Conservation (phyloP, 163 green algal species). For the Scenedesmus sp. region DNA sequence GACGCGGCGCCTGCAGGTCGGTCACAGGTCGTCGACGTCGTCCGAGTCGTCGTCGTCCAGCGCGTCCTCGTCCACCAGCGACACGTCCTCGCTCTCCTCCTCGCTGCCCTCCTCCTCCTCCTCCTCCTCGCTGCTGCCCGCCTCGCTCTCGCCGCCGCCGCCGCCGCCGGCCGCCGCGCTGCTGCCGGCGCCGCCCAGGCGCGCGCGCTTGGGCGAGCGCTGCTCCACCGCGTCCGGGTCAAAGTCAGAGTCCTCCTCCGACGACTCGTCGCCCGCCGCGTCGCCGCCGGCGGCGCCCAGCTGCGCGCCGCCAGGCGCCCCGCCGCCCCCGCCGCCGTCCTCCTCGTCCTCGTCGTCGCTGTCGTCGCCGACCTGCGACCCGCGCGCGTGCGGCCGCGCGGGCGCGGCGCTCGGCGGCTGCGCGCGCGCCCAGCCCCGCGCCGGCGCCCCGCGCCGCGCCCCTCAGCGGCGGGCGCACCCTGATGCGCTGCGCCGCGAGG, state of each 20-base stretch:
- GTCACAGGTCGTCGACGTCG: background rate
- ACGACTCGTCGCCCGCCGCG: constrained; percentile 2
- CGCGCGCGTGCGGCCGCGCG: too few relatives aligned
- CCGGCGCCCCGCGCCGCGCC: background rate
- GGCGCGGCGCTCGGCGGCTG: too few relatives aligned
- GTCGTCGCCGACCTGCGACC: too few relatives aligned
- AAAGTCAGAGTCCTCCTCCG: constrained; percentile 31
- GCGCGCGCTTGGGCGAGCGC: too few relatives aligned
- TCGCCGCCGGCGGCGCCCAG: constrained; percentile 26
- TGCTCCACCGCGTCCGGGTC: constrained; percentile 9
- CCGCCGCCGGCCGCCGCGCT: background rate
- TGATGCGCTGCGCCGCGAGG: constrained; percentile 11
- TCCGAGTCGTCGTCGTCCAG: background rate
- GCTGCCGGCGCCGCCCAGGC: too few relatives aligned
- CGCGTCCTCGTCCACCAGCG: too few relatives aligned
- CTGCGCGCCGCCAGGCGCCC: too few relatives aligned
- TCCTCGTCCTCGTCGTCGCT: too few relatives aligned
- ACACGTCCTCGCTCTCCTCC: constrained; percentile 16
- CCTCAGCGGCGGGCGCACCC: background rate
- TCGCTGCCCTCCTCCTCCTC: constrained; percentile 19
- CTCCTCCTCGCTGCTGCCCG: background rate
- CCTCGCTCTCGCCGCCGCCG: background rate
- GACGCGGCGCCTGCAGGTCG: background rate
- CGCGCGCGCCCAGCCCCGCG: too few relatives aligned
- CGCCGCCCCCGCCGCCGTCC: too few relatives aligned